Conservation (phyloP, 2,329 filamentous ascomycete genomes). For the Botrytis elliptica region DNA sequence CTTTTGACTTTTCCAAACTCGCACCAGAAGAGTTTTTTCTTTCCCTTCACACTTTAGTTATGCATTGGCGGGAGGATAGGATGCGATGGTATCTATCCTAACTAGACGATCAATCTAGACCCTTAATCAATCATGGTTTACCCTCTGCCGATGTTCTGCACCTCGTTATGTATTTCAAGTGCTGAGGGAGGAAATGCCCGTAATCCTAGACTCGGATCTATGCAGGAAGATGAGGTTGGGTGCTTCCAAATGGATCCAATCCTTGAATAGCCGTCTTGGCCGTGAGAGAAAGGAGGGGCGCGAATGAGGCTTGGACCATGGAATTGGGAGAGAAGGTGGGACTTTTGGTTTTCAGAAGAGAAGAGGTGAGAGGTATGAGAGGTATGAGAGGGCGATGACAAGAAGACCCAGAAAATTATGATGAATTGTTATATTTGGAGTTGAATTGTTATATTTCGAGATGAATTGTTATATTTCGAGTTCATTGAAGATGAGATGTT, state of each 20-base stretch:
- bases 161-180: background rate
- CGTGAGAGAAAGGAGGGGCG: background rate
- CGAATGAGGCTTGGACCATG: background rate
- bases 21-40: background rate
- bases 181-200: background rate
- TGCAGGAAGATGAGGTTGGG: background rate
- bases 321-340: background rate
- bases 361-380: background rate
- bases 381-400: background rate
- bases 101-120: background rate
- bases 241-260: background rate
- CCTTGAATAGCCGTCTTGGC: background rate
- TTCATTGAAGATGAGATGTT: background rate
- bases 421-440: background rate
- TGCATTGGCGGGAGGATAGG: too few species aligned
- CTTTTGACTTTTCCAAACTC: background rate
- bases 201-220: conserved; percentile 9
- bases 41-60: background rate
- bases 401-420: background rate
- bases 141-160: background rate
- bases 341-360: background rate
- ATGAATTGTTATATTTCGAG: too few species aligned
- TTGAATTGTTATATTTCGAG: background rate
- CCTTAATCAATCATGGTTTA: background rate
- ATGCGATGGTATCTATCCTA: background rate